A percentile compares a stretch with the other conserved stretches of the same genome.
Conservation (phyloP, 805 yeast genomes). For the Spathaspora hagerdaliae region DNA sequence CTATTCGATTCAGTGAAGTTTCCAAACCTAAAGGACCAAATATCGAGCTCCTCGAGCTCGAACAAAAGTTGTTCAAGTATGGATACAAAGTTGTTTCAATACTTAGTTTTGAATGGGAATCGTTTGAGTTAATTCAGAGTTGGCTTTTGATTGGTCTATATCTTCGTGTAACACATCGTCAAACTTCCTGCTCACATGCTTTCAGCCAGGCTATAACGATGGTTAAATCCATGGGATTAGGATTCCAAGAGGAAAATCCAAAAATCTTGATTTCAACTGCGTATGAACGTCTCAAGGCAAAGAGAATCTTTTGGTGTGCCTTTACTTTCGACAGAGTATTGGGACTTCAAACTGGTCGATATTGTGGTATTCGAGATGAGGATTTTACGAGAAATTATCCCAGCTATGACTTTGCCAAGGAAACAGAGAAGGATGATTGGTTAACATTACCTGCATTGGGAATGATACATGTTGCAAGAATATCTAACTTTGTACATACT, state of each 20-base stretch:
- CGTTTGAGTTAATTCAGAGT: conserved; percentile 38
- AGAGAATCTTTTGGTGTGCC: conserved; percentile 52
- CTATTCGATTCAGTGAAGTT: conserved; percentile 50
- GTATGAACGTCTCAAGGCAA: conserved; percentile 44
- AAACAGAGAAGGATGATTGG: conserved; percentile 44
- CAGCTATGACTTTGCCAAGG: conserved; percentile 20
- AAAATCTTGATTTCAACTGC: conserved; percentile 20
- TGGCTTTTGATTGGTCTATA: conserved; percentile 37
- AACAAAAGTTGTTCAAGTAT: conserved; percentile 33
- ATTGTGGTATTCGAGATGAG: conserved; percentile 29
- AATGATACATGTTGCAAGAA: conserved; percentile 39
- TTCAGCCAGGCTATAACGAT: conserved; percentile 32
- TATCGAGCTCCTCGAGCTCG: conserved; percentile 22
- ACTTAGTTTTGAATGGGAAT: conserved; percentile 40
- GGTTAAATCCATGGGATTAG: conserved; percentile 37
- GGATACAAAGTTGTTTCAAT: conserved; percentile 26
- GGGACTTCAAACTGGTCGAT: conserved; percentile 51
- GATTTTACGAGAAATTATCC: conserved; percentile 36
- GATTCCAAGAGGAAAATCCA: conserved; percentile 13
- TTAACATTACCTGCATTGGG: conserved; percentile 43
- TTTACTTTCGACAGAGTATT: conserved; percentile 52
- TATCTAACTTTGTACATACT: conserved; percentile 34
- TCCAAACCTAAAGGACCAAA: conserved; percentile 24
- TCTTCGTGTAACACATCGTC: conserved; percentile 35
- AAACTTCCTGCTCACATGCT: conserved; percentile 30